Conservation (phyloP, 139 green algal genomes). For the Volvox reticuliferus region DNA sequence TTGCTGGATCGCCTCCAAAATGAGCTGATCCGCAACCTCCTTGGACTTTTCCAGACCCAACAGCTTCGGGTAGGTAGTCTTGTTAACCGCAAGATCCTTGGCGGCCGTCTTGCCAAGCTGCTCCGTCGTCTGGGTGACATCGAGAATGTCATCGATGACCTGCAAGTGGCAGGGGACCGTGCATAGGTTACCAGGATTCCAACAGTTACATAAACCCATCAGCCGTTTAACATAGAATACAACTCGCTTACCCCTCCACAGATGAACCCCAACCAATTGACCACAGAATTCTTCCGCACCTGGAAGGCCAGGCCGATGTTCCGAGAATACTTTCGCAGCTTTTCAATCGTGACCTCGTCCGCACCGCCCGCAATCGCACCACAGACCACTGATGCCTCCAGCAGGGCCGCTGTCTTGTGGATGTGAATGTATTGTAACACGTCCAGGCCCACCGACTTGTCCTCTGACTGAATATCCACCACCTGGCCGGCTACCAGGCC, state of each 20-base stretch:
- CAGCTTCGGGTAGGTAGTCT: slow-evolving; percentile 98
- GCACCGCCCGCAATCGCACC: slow-evolving; percentile 92
- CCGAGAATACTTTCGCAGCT: slow-evolving; percentile 92
- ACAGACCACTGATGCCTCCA: slow-evolving; percentile 95
- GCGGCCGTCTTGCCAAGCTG: slow-evolving; percentile 98
- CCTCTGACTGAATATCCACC: slow-evolving; percentile 96
- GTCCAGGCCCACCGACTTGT: slow-evolving; percentile 87
- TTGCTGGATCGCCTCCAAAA: slow-evolving; percentile 91
- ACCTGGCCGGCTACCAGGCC: slow-evolving; percentile 97
- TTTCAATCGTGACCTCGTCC: slow-evolving; percentile 88
- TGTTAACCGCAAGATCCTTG: slow-evolving; percentile 95
- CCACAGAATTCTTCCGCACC: slow-evolving; percentile 68
- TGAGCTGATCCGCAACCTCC: slow-evolving; percentile 92
- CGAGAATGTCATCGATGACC: slow-evolving; percentile 99
- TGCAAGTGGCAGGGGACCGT: slow-evolving; percentile 40
- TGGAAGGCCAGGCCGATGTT: slow-evolving; percentile 99
- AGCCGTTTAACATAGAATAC: too few relatives aligned
- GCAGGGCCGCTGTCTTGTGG: slow-evolving; percentile 98
- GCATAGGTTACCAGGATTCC: too few relatives aligned
- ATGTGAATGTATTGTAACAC: slow-evolving; percentile 99
- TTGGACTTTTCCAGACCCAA: slow-evolving; percentile 85
- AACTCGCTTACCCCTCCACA: not conserved
- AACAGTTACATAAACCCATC: too few relatives aligned
- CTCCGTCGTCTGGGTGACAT: slow-evolving; percentile 94
- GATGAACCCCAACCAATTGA: not conserved